Percentiles rank a stretch among this genome's conserved stretches.
Evolutionary conservation across 1,284 basidiomycete genomes (phyloP).

Genomic region (Porodaedalea pini): DNA sequence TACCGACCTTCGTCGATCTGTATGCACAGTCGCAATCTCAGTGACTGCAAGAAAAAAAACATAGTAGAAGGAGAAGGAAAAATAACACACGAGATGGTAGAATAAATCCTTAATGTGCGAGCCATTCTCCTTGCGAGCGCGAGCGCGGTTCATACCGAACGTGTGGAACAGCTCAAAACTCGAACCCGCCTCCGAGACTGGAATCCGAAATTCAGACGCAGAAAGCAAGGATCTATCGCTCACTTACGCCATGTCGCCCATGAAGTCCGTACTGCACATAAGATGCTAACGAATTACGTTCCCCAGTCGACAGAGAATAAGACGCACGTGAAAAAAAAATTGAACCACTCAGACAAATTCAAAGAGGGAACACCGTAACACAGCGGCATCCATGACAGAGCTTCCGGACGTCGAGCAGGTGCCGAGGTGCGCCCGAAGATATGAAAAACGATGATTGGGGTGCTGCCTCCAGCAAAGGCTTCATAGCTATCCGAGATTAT

Average conservation of each 20-base stretch:
- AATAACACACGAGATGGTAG: slow-evolving; percentile 34
- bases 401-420: no score
- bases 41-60: no score
- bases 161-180: slow-evolving; percentile 18
- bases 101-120: slow-evolving; percentile 35
- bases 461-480: no score
- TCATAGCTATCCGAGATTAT: no score
- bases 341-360: slow-evolving; percentile 31
- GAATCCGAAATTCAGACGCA: neutral
- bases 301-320: slow-evolving; percentile 7
- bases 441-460: no score
- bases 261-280: slow-evolving; percentile 34
- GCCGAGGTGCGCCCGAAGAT: no score
- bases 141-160: neutral
- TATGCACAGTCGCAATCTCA: neutral
- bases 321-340: slow-evolving; percentile 23
- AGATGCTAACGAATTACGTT: slow-evolving; percentile 34
- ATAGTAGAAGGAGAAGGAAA: neutral
- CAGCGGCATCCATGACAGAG: no score
- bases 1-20: slow-evolving; percentile 31
- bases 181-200: slow-evolving; percentile 32
- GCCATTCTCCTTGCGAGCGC: slow-evolving; percentile 24
- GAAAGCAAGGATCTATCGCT: neutral
- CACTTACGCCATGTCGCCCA: slow-evolving; percentile 35
- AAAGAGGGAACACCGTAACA: slow-evolving; percentile 19